phyloP scores from a whole-genome alignment of 179 eudicot genomes.

The Patellifolia procumbens region DNA sequence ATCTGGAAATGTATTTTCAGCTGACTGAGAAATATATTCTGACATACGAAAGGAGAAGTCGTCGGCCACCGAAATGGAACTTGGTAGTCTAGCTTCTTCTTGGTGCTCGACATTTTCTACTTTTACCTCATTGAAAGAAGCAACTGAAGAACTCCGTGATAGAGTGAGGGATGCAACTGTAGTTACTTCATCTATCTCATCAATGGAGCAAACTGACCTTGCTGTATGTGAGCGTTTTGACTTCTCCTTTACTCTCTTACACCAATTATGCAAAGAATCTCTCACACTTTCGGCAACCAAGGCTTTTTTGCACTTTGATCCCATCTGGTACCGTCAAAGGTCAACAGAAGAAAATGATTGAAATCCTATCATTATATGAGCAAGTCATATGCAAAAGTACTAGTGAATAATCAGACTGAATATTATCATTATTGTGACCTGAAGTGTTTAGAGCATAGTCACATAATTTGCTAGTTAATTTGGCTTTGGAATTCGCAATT shows the following conservation, averaged over 20 bases:
- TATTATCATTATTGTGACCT: no score
- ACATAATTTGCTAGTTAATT: no score
- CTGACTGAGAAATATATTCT: slow-evolving; percentile 44
- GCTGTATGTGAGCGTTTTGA: slow-evolving; percentile 40
- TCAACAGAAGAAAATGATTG: not conserved
- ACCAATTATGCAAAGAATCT: slow-evolving; percentile 55
- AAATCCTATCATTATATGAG: not conserved
- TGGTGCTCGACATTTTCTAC: slow-evolving; percentile 19
- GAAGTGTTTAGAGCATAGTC: no score
- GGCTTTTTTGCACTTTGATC: slow-evolving; percentile 54
- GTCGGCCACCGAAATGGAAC: not conserved
- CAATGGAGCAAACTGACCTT: slow-evolving; percentile 50
- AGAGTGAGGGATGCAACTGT: slow-evolving; percentile 49
- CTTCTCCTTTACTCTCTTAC: slow-evolving; percentile 46
- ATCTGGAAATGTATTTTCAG: slow-evolving; percentile 38
- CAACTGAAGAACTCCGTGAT: slow-evolving; percentile 42
- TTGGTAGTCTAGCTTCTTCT: slow-evolving; percentile 2
- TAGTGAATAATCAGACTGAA: no score
- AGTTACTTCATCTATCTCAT: slow-evolving; percentile 43
- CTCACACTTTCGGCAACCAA: slow-evolving; percentile 51
- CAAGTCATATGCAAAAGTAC: no score
- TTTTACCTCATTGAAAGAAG: slow-evolving; percentile 46
- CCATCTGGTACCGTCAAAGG: slow-evolving; percentile 36
- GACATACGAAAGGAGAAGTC: slow-evolving; percentile 41
- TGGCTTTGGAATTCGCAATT: no score